phyloP scores from a whole-genome alignment of 495 filamentous ascomycete species.

The Penicillium flavigenum region DNA sequence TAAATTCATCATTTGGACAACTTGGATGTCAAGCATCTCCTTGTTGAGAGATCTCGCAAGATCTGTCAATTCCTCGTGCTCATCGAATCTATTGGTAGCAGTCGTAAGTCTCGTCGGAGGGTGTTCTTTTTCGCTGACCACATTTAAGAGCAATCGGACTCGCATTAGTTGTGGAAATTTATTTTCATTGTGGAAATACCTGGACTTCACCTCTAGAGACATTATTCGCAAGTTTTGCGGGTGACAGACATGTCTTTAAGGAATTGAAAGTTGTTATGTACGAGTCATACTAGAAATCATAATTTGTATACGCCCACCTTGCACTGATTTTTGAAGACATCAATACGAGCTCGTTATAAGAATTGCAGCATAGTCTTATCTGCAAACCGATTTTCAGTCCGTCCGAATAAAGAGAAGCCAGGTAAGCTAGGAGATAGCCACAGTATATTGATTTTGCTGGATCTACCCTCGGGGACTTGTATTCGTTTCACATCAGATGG shows the following conservation, averaged over 20 bases:
- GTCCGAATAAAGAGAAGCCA: not conserved
- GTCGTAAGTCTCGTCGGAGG: not conserved
- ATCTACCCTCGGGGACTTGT: not conserved
- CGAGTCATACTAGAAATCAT: too few species aligned
- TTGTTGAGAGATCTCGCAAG: not conserved
- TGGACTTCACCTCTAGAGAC: too few species aligned
- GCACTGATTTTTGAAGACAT: too few species aligned
- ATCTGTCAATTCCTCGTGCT: not conserved
- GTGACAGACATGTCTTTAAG: not conserved
- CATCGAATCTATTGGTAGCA: not conserved
- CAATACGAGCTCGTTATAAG: too few species aligned
- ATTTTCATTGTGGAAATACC: too few species aligned
- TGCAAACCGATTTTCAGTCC: not conserved
- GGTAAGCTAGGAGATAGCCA: not conserved
- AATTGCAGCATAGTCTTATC: not conserved
- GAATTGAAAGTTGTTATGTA: too few species aligned
- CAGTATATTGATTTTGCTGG: not conserved
- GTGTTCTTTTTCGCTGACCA: not conserved
- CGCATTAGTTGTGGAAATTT: too few species aligned
- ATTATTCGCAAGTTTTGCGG: not conserved
- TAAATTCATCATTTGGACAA: not conserved
- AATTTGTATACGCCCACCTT: too few species aligned
- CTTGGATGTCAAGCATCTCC: not conserved
- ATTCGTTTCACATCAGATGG: slow-evolving; percentile 2
- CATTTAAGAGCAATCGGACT: too few species aligned